Percentiles rank a stretch among this genome's conserved stretches.
Evolutionary conservation across 1,284 basidiomycete genomes (phyloP).

Genomic region (Ustilago loliicola): DNA sequence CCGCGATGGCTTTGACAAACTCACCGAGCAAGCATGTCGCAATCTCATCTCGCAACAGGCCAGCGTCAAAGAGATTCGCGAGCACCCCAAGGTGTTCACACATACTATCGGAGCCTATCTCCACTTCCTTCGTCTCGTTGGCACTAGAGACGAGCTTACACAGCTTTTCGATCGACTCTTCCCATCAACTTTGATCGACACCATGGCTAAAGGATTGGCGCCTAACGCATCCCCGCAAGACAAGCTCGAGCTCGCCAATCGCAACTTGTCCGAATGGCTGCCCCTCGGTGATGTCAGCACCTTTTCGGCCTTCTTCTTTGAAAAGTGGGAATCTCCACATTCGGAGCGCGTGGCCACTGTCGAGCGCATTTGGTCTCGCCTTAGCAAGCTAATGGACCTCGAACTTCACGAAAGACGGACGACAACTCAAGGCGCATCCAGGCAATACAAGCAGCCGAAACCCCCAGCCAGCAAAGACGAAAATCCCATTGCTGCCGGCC

Average conservation of each 20-base stretch:
- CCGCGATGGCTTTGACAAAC: constrained; percentile 15
- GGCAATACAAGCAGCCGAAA: background rate
- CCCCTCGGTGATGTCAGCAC: constrained; percentile 31
- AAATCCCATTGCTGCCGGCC: background rate
- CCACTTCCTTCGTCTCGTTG: constrained; percentile 10
- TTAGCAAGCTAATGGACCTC: constrained; percentile 21
- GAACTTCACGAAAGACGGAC: constrained; percentile 21
- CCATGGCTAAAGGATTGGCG: constrained; percentile 15
- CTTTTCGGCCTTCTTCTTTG: constrained; percentile 12
- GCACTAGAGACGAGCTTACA: constrained; percentile 13
- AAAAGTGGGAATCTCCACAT: background rate
- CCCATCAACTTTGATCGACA: constrained; percentile 24
- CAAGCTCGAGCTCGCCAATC: constrained; percentile 38
- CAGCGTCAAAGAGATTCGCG: constrained; percentile 29
- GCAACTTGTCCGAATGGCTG: constrained; percentile 27
- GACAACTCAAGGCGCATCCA: background rate
- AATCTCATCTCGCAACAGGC: constrained; percentile 47
- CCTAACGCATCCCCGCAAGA: constrained; percentile 33
- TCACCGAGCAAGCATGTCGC: constrained; percentile 33
- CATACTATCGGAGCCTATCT: constrained; percentile 30
- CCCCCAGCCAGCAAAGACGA: background rate
- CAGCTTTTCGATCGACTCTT: constrained; percentile 38
- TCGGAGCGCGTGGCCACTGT: constrained; percentile 7
- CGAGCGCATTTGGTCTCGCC: constrained; percentile 22
- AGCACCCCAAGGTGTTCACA: constrained; percentile 29